Evolutionary conservation across 164 flowering plant species (phyloP).

Genomic region (Cinnamomum chago): DNA sequence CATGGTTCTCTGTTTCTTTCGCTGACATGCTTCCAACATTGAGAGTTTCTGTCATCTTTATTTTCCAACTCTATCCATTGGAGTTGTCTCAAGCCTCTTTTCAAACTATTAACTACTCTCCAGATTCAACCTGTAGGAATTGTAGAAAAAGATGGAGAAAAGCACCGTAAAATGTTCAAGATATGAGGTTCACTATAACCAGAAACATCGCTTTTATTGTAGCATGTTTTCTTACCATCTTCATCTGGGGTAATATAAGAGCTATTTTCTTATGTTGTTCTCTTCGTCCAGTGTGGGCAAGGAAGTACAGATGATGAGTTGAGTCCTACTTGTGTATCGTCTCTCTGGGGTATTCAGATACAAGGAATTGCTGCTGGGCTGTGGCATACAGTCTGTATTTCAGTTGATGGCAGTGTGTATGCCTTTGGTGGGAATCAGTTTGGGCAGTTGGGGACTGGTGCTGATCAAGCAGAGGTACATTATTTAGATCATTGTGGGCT

Average conservation of each 20-base stretch:
- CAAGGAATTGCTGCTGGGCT: conserved; percentile 78
- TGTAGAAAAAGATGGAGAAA: conserved; percentile 19
- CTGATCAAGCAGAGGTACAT: conserved; percentile 89
- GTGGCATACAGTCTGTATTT: conserved; percentile 93
- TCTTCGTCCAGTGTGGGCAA: conserved; percentile 76
- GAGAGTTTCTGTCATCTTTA: conserved; percentile 6
- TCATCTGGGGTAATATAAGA: too few relatives aligned
- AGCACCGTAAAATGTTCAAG: conserved; percentile 11
- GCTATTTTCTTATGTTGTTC: conserved; percentile 3
- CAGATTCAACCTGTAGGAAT: conserved; percentile 22
- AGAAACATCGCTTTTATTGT: not conserved
- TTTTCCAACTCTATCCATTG: conserved; percentile 4
- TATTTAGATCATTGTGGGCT: not conserved
- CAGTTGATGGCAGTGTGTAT: conserved; percentile 85
- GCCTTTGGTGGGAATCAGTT: conserved; percentile 98
- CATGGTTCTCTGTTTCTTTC: conserved; percentile 2
- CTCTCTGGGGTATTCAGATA: conserved; percentile 74
- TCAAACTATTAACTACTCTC: conserved; percentile 20
- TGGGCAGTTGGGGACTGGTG: conserved; percentile 97
- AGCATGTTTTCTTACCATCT: too few relatives aligned
- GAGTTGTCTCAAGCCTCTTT: conserved; percentile 8
- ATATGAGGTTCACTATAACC: conserved; percentile 1
- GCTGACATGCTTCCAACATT: conserved; percentile 6
- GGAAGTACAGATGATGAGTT: conserved; percentile 95
- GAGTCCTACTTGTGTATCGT: conserved; percentile 80